Conservation (phyloP, 768 basidiomycete genomes). For the Amanita fuliginea region DNA sequence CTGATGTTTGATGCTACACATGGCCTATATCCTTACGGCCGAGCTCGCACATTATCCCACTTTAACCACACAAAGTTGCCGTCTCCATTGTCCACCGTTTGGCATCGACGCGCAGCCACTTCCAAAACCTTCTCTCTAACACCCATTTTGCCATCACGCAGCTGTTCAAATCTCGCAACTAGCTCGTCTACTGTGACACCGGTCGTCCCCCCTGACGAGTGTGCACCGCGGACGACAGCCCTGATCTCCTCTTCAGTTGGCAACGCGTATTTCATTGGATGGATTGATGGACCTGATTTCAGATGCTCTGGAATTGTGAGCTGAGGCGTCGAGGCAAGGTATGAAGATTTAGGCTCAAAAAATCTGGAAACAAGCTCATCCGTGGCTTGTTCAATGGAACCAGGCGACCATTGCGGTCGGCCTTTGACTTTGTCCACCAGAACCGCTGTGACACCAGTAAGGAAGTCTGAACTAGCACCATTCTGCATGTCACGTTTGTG, state of each 20-base stretch:
- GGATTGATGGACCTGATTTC: constrained; percentile 14
- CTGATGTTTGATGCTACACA: neutral
- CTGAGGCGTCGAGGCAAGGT: constrained; percentile 31
- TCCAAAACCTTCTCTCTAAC: constrained; percentile 71
- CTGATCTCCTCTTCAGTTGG: constrained; percentile 73
- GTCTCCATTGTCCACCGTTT: constrained; percentile 44
- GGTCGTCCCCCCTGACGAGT: constrained; percentile 48
- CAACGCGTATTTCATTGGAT: constrained; percentile 39
- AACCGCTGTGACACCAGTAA: constrained; percentile 67
- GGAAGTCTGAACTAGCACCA: constrained; percentile 75
- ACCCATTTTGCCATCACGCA: constrained; percentile 44
- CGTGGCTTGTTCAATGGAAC: constrained; percentile 47
- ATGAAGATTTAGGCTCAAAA: constrained; percentile 48
- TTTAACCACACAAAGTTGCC: constrained; percentile 50
- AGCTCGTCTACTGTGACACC: constrained; percentile 56
- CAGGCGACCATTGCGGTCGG: constrained; percentile 65
- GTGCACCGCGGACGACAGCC: constrained; percentile 51
- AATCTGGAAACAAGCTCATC: constrained; percentile 50
- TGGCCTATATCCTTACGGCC: constrained; percentile 3
- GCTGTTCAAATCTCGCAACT: constrained; percentile 38
- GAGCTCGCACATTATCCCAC: constrained; percentile 34
- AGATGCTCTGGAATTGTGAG: constrained; percentile 29
- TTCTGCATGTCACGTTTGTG: constrained; percentile 32
- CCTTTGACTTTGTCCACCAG: constrained; percentile 32
- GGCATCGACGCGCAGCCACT: constrained; percentile 60